Evolutionary conservation across 2,329 filamentous ascomycete species (phyloP).

Genomic region (Ophiocordyceps camponoti-leonardi): DNA sequence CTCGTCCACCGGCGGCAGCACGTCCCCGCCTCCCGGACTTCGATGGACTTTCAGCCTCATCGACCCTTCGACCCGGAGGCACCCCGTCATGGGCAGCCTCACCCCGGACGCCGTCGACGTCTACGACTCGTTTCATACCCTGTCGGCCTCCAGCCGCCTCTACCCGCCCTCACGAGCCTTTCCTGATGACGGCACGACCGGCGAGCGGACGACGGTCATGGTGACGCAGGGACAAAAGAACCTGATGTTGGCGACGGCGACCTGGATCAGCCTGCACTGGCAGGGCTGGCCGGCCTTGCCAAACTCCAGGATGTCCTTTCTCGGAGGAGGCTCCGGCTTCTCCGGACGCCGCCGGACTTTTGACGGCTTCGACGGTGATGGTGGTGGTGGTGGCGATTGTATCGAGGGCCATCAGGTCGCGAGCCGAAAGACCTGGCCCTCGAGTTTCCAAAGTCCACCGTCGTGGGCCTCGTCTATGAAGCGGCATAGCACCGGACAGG

Average conservation of each 20-base stretch:
- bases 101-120: constrained; percentile 48
- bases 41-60: constrained; percentile 67
- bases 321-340: background rate
- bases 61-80: constrained; percentile 47
- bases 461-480: background rate
- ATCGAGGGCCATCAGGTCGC: no score
- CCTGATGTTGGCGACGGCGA: constrained; percentile 20
- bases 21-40: constrained; percentile 9
- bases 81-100: constrained; percentile 58
- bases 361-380: background rate
- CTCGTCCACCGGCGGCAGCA: constrained; percentile 3
- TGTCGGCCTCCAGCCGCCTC: constrained; percentile 30
- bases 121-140: constrained; percentile 46
- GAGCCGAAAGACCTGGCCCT: background rate
- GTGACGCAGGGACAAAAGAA: constrained; percentile 17
- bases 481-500: background rate
- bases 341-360: background rate
- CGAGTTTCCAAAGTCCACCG: background rate
- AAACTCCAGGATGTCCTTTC: background rate
- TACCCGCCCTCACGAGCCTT: constrained; percentile 26
- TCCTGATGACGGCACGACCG: background rate
- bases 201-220: constrained; percentile 12
- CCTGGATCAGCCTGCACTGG: constrained; percentile 18
- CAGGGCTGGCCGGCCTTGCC: background rate
- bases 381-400: background rate